Evolutionary conservation across 805 yeast species (phyloP).

Genomic region (Myxozyma lipomycoides): DNA sequence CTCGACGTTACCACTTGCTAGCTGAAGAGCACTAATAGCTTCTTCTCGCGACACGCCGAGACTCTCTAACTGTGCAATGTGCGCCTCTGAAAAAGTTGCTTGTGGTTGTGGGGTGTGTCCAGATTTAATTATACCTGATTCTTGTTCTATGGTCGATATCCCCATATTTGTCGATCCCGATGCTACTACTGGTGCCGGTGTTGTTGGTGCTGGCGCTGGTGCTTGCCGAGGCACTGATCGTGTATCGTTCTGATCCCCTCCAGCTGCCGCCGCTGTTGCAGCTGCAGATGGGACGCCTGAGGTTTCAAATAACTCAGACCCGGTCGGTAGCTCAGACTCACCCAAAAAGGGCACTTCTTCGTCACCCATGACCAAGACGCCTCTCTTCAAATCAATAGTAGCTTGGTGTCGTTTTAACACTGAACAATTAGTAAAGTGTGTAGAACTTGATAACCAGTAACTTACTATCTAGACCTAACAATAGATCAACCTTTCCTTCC

Average conservation of each 20-base stretch:
- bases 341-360: constrained; percentile 66
- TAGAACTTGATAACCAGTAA: background rate
- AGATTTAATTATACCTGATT: constrained; percentile 8
- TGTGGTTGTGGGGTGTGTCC: background rate
- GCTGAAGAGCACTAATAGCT: constrained; percentile 60
- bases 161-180: background rate
- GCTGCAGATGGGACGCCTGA: constrained; percentile 9
- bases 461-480: constrained; percentile 71
- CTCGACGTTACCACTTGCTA: constrained; percentile 74
- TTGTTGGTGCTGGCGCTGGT: constrained; percentile 5
- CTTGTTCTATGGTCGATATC: constrained; percentile 6
- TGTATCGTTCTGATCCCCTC: no score
- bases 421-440: background rate
- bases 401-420: constrained; percentile 87
- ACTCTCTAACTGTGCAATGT: constrained; percentile 48
- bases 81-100: constrained; percentile 37
- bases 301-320: constrained; percentile 24
- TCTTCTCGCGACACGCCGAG: constrained; percentile 69
- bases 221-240: constrained; percentile 6
- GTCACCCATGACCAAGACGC: constrained; percentile 66
- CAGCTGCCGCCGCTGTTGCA: constrained; percentile 3
- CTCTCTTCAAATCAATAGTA: constrained; percentile 63
- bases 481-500: constrained; percentile 58
- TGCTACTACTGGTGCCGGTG: constrained; percentile 2
- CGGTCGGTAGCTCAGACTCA: constrained; percentile 63